A percentile compares a stretch with the other conserved stretches of the same genome.
These are phyloP conservation scores for Coemansia sp. DNA, from an alignment of 192 early-diverging fungal genomes.

Conservation along the genomic window DNA sequence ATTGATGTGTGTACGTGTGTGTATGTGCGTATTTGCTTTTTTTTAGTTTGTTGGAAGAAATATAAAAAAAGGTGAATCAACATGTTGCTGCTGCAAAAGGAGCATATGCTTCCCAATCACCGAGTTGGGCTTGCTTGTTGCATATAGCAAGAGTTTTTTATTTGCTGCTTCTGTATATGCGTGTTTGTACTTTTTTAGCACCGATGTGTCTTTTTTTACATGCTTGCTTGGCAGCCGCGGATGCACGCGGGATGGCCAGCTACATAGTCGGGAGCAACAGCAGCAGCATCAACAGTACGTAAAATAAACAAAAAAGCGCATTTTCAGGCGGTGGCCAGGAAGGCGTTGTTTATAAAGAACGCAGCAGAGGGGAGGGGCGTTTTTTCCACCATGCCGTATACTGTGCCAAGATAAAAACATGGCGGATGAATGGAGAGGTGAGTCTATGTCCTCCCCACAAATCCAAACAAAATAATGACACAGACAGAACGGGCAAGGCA, in stretches of 20 bases:
- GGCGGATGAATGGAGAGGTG: constrained; percentile 3
- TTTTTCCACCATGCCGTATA: constrained; percentile 1
- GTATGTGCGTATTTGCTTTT: neutral
- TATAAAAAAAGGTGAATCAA: constrained; percentile 2
- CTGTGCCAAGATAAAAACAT: constrained; percentile 13
- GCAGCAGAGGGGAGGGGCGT: neutral
- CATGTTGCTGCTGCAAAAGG: constrained; percentile 8
- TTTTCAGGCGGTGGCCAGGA: neutral
- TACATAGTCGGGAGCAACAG: constrained; percentile 2
- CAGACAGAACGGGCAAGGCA: neutral
- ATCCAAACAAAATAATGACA: constrained; percentile 1
- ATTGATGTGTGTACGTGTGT: neutral
- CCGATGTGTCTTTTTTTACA: neutral
- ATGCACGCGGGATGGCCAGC: constrained; percentile 5
- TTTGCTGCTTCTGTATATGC: neutral
- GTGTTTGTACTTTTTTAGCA: neutral
- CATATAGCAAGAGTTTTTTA: neutral
- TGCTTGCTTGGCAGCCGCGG: neutral
- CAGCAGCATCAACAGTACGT: neutral
- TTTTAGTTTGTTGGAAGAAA: neutral
- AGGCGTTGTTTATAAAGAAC: neutral
- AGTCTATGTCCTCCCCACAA: constrained; percentile 8
- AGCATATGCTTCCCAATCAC: constrained; percentile 21
- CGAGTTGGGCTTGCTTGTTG: constrained; percentile 10
- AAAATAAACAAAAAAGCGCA: neutral